Evolutionary conservation across 306 rosid genomes (phyloP), one percentile per base, ranked within the genome.

Genomic region (Argentina anserina): DNA sequence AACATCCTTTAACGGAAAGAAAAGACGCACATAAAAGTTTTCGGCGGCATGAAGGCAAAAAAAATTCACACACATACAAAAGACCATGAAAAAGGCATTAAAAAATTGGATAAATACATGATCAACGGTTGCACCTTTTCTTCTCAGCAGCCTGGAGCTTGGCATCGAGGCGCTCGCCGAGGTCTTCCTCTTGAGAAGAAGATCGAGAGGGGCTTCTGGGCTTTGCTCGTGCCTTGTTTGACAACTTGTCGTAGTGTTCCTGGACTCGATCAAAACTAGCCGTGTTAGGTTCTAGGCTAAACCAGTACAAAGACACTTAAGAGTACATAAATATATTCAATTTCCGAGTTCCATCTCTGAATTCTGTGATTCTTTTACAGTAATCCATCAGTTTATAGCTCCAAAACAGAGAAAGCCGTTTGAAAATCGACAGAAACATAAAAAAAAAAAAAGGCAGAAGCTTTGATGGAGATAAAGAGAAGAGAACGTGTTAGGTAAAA

Each of bases 131-230:
- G 71, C 49, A 89, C 98, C 97, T 91, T 79, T 94, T 94, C 85
- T 84, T 93, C 71, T 90, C 92, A 67, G 98, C 97, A 64, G 96
- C 98, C 80, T 85, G 91, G 76, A 94, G 88, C 79, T 89, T 94
- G n/a, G 96, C 97, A 75, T 89, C 92, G 4, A 91, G 89, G 55
- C 97, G 88, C 89, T 88, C 94, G 23, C 84, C 95, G 67, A 81
- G 95, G 81, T 91, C 91, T 65, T 91, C 95, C 65, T 87, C 96
- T 29, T 83, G 82, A 29, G 89, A 86, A 46, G 91, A 90, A 79
- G 87, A 88, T 53, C 83, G 80, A 9, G 87, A 77, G 18, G 91
- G 92, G 80, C 89, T 94, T 82, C 91, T 90, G 9, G 90, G 92
- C 82, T 93, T 93, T 17, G 91, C 76, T 45, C 98, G 86, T 46